These are phyloP conservation scores for Leccinum truebloodii DNA, from an alignment of 768 basidiomycete genomes.

Conservation along the genomic window DNA sequence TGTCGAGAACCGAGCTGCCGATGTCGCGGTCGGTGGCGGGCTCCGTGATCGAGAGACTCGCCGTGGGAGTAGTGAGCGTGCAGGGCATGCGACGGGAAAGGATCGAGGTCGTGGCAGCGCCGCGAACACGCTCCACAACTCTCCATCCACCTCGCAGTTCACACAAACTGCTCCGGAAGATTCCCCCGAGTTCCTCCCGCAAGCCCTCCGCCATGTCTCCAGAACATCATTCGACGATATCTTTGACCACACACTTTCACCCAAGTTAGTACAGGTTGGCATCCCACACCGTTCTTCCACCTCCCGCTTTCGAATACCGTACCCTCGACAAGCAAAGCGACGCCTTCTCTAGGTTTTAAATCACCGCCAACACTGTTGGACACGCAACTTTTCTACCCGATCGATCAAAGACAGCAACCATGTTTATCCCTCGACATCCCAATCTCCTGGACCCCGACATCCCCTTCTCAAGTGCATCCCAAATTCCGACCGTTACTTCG, in stretches of 20 bases:
- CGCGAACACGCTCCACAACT: too few relatives aligned
- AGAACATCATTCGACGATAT: too few relatives aligned
- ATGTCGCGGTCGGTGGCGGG: constrained; percentile 36
- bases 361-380: not conserved
- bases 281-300: not conserved
- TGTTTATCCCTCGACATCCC: not conserved
- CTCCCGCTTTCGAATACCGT: not conserved
- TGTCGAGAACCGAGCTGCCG: constrained; percentile 21
- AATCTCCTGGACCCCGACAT: not conserved
- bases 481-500: not conserved
- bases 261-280: too few relatives aligned
- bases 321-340: not conserved
- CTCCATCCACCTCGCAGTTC: too few relatives aligned
- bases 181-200: too few relatives aligned
- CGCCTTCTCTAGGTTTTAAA: not conserved
- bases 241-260: too few relatives aligned
- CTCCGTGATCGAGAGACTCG: constrained; percentile 32
- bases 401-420: not conserved
- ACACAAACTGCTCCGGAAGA: too few relatives aligned
- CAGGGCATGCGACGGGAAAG: constrained; percentile 55
- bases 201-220: too few relatives aligned
- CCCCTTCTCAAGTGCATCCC: not conserved
- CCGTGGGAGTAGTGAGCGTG: constrained; percentile 51
- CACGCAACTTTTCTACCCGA: not conserved
- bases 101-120: not conserved